Evolutionary conservation across 2,329 filamentous ascomycete genomes (phyloP).

Genomic region (Lasiodiplodia hormozganensis): DNA sequence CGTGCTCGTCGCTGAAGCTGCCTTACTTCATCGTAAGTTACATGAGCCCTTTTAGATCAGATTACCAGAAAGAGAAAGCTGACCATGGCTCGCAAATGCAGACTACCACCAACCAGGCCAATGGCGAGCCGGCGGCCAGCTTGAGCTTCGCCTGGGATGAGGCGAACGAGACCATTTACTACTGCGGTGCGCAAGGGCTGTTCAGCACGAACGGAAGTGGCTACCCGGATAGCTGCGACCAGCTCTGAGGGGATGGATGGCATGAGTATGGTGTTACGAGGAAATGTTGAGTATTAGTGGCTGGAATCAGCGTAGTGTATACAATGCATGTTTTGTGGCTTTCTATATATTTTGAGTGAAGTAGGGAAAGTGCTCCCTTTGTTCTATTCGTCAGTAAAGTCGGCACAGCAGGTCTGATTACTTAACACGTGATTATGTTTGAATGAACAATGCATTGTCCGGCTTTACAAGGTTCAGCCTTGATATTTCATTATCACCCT

Average conservation of each 20-base stretch:
- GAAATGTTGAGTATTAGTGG: too few species aligned
- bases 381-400: too few species aligned
- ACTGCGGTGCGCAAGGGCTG: neutral
- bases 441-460: too few species aligned
- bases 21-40: neutral
- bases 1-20: neutral
- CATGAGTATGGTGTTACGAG: too few species aligned
- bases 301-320: neutral
- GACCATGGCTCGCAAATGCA: neutral
- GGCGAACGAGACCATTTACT: neutral
- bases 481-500: too few species aligned
- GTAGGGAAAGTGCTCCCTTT: too few species aligned
- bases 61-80: neutral
- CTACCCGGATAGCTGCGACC: neutral
- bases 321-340: neutral
- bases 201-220: slow-evolving; percentile 6
- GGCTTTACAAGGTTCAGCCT: too few species aligned
- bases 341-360: too few species aligned
- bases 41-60: neutral
- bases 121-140: slow-evolving; percentile 6
- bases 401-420: too few species aligned
- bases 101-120: neutral
- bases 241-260: neutral
- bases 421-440: too few species aligned
- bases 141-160: neutral